Percentiles rank a stretch among this genome's conserved stretches.
Conservation (phyloP, 768 basidiomycete species). For the Hemileccinum impolitum region DNA sequence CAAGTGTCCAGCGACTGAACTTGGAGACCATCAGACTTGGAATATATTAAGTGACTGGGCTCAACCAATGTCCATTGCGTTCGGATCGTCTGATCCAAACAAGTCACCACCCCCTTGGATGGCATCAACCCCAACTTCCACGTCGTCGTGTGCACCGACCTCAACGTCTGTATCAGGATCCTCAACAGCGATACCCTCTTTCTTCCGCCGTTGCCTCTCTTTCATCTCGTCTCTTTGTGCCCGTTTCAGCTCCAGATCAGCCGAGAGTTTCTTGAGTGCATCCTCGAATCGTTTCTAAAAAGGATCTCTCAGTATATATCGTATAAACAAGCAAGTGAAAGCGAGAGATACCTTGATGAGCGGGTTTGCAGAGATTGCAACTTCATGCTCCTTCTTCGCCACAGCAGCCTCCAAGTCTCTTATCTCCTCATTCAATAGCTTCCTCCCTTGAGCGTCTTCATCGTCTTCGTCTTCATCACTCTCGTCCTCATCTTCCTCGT, state of each 20-base stretch:
- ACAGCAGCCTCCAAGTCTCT: conserved; percentile 86
- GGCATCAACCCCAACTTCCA: conserved; percentile 25
- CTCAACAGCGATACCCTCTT: conserved; percentile 53
- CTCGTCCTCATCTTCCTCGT: conserved; percentile 44
- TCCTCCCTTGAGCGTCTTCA: conserved; percentile 72
- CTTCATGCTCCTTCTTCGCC: conserved; percentile 78
- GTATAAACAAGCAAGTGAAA: background rate
- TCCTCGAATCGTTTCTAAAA: conserved; percentile 89
- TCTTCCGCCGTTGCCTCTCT: conserved; percentile 67
- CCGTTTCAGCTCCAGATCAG: conserved; percentile 82
- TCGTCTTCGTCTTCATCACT: conserved; percentile 78
- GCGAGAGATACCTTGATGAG: conserved; percentile 64
- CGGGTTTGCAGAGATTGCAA: conserved; percentile 80
- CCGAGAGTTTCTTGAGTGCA: conserved; percentile 80
- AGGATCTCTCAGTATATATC: background rate
- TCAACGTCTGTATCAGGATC: conserved; percentile 43
- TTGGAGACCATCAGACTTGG: background rate
- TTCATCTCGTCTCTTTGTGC: conserved; percentile 77
- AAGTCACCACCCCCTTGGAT: conserved; percentile 28
- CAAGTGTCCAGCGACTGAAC: background rate
- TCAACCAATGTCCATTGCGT: conserved; percentile 33
- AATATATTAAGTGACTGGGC: background rate
- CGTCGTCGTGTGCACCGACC: conserved; percentile 36
- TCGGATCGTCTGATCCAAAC: conserved; percentile 49
- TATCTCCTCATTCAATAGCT: conserved; percentile 84